phyloP scores from a whole-genome alignment of 2,329 filamentous ascomycete species.

The Xylaria sp. region DNA sequence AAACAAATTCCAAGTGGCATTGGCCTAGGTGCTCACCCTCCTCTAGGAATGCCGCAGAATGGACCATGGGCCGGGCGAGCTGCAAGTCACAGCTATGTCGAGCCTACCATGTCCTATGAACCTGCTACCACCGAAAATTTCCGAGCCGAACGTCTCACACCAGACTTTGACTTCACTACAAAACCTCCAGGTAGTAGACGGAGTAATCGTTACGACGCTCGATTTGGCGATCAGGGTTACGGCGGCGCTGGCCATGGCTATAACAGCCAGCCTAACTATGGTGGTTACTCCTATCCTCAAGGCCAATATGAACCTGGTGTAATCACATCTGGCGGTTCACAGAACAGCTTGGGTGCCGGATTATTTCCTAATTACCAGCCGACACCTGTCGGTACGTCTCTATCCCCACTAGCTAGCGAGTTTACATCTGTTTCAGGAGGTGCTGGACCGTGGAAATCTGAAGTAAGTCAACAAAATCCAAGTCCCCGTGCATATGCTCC shows the following conservation, averaged over 20 bases:
- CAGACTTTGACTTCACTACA: constrained; percentile 56
- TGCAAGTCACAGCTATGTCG: constrained; percentile 48
- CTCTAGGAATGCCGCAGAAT: constrained; percentile 45
- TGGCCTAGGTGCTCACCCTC: constrained; percentile 35
- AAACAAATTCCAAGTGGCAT: constrained; percentile 45
- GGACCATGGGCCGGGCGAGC: constrained; percentile 57
- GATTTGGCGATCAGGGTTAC: constrained; percentile 42
- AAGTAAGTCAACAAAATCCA: constrained; percentile 48
- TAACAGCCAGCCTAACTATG: constrained; percentile 42
- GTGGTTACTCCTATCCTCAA: constrained; percentile 43
- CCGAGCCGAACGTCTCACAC: constrained; percentile 53
- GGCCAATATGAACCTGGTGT: constrained; percentile 46
- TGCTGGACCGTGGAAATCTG: constrained; percentile 57
- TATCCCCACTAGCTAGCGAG: constrained; percentile 76
- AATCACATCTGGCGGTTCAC: constrained; percentile 40
- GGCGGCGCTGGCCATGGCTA: constrained; percentile 38
- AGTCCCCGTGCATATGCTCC: background rate
- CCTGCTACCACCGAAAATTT: constrained; percentile 47
- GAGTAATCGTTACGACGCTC: constrained; percentile 53
- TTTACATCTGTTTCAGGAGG: constrained; percentile 63
- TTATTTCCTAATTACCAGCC: constrained; percentile 39
- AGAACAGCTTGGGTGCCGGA: constrained; percentile 45
- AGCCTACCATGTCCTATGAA: constrained; percentile 46
- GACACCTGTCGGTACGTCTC: constrained; percentile 56
- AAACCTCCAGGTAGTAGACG: constrained; percentile 53